Evolutionary conservation across 176 grass and related monocot species (phyloP).

Genomic region (Phyllostachys edulis): DNA sequence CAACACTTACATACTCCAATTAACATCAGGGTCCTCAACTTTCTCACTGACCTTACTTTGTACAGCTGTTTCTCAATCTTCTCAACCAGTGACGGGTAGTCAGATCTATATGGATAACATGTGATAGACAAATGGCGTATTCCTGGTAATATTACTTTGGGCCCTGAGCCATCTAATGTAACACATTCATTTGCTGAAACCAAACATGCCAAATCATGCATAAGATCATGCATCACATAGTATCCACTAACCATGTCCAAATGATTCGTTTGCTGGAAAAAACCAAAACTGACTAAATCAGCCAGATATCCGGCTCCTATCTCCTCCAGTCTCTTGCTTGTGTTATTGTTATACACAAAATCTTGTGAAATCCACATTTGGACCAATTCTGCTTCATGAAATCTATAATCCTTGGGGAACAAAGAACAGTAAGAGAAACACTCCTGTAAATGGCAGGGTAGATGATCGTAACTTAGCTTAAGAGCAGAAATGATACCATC

Average conservation of each 20-base stretch:
- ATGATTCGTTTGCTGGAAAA: neutral
- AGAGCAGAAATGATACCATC: neutral
- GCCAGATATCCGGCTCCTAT: slow-evolving; percentile 18
- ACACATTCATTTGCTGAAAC: slow-evolving; percentile 26
- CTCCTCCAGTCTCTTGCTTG: slow-evolving; percentile 23
- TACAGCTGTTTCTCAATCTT: slow-evolving; percentile 13
- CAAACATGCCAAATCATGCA: slow-evolving; percentile 43
- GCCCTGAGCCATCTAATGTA: neutral
- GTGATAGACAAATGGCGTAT: slow-evolving; percentile 35
- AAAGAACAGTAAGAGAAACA: slow-evolving; percentile 23
- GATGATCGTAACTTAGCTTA: slow-evolving; percentile 15
- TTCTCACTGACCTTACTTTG: neutral
- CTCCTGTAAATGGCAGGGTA: neutral
- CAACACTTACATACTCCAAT: neutral
- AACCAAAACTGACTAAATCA: slow-evolving; percentile 14
- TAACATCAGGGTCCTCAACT: slow-evolving; percentile 38
- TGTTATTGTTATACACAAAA: neutral
- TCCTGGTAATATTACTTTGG: neutral
- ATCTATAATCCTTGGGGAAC: slow-evolving; percentile 16
- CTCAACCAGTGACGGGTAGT: neutral
- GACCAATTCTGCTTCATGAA: neutral
- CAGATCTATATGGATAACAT: neutral
- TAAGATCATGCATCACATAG: slow-evolving; percentile 42
- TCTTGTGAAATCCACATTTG: slow-evolving; percentile 55
- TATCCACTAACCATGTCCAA: neutral